A percentile compares a stretch with the other conserved stretches of the same genome.
phyloP scores from a whole-genome alignment of 139 green algal species.

The Trebouxia sp. region DNA sequence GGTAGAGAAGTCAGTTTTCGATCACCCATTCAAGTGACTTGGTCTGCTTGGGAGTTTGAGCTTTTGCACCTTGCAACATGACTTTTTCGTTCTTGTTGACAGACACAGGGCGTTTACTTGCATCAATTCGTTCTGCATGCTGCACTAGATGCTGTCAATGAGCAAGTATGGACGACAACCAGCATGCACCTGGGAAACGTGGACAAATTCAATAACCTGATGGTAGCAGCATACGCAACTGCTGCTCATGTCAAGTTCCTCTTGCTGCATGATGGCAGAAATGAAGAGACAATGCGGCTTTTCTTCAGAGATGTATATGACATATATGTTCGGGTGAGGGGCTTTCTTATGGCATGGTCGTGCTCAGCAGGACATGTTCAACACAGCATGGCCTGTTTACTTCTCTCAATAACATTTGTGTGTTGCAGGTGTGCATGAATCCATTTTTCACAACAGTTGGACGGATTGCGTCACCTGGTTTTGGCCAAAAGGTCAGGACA shows the following conservation, averaged over 20 bases:
- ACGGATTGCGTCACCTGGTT: slow-evolving; percentile 69
- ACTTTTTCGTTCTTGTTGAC: neutral
- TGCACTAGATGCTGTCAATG: slow-evolving; percentile 90
- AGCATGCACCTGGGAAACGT: slow-evolving; percentile 85
- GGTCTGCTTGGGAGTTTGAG: neutral
- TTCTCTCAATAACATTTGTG: neutral
- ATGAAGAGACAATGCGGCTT: slow-evolving; percentile 78
- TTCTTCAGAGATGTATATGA: slow-evolving; percentile 96
- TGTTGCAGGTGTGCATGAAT: slow-evolving; percentile 77
- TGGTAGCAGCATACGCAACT: slow-evolving; percentile 75
- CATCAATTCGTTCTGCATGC: slow-evolving; percentile 98
- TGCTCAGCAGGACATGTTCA: too few relatives aligned
- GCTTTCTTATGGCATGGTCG: too few relatives aligned
- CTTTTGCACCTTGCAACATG: too few relatives aligned
- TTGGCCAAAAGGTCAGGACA: slow-evolving; percentile 75
- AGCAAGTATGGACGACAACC: slow-evolving; percentile 81
- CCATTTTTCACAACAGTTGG: slow-evolving; percentile 76
- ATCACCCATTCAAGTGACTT: neutral
- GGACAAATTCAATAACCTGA: slow-evolving; percentile 94
- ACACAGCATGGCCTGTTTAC: neutral
- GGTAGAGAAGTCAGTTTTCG: neutral
- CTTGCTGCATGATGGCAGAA: slow-evolving; percentile 80
- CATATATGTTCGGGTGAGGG: slow-evolving; percentile 73
- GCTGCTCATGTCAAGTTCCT: slow-evolving; percentile 82
- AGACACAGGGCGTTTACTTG: slow-evolving; percentile 77